Evolutionary conservation across 75 land plant genomes (phyloP).

Genomic region (Sequoia sempervirens): DNA sequence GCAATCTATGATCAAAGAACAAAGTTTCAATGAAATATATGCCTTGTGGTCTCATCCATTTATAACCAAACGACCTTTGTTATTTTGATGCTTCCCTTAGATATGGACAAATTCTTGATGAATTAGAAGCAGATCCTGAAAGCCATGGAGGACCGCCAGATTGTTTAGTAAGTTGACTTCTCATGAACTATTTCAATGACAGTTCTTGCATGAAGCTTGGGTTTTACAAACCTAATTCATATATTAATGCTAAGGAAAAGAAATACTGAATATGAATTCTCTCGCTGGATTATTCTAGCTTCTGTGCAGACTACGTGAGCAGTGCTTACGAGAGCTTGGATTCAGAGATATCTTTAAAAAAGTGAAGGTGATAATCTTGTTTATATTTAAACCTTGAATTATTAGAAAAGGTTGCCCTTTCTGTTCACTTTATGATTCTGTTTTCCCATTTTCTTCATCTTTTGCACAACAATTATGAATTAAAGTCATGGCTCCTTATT

Average conservation of each 20-base stretch:
- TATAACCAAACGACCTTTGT: neutral
- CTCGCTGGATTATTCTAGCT: conserved; percentile 41
- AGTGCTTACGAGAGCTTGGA: conserved; percentile 81
- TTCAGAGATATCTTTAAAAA: conserved; percentile 90
- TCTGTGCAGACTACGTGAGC: conserved; percentile 91
- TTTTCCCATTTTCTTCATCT: conserved; percentile 5
- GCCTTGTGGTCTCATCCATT: neutral
- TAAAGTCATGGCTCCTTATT: neutral
- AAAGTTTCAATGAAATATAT: neutral
- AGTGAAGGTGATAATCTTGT: conserved; percentile 58
- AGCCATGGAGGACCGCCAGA: conserved; percentile 98
- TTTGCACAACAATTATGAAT: neutral
- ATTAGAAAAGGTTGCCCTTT: neutral
- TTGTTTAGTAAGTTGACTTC: conserved; percentile 66
- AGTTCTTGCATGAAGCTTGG: conserved; percentile 2
- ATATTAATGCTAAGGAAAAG: neutral
- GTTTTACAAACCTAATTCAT: neutral
- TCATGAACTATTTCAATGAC: neutral
- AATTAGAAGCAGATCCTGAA: conserved; percentile 81
- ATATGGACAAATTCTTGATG: conserved; percentile 78
- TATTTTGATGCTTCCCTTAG: conserved; percentile 24
- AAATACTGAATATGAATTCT: neutral
- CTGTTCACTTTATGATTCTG: neutral
- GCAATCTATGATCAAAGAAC: neutral
- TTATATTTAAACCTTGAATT: neutral